Conservation (phyloP, 2,329 filamentous ascomycete genomes). For the Trichoderma atrobrunneum region DNA sequence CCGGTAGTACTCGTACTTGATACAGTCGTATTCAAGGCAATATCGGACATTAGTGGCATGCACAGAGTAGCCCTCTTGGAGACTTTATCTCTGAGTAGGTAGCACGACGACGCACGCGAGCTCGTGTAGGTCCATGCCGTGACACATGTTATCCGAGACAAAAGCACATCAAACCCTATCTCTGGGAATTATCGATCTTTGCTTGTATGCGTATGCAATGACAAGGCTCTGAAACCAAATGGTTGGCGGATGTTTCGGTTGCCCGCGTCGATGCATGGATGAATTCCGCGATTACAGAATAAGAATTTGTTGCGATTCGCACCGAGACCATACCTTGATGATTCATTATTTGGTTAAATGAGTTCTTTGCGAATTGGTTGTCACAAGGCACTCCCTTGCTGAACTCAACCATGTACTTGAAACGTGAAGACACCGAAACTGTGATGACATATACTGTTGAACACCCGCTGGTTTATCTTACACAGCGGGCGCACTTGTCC, state of each 20-base stretch:
- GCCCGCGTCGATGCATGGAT: neutral
- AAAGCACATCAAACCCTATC: conserved; percentile 20
- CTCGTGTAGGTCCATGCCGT: conserved; percentile 19
- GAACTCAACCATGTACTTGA: neutral
- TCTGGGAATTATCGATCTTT: conserved; percentile 1
- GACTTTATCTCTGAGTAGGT: conserved; percentile 5
- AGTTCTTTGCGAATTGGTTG: neutral
- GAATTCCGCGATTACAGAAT: neutral
- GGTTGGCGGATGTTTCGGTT: conserved; percentile 19
- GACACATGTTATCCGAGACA: conserved; percentile 19
- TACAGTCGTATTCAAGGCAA: neutral
- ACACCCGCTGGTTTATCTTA: neutral
- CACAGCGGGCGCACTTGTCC: neutral
- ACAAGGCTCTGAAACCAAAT: conserved; percentile 15
- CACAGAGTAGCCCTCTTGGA: neutral
- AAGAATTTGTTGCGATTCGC: conserved; percentile 11
- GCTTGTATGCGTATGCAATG: neutral
- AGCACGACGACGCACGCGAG: conserved; percentile 17
- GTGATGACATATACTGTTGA: neutral
- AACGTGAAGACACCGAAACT: neutral
- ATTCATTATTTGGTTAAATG: neutral
- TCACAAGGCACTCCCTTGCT: neutral
- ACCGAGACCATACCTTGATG: neutral
- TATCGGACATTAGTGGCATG: conserved; percentile 3
- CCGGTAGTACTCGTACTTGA: neutral